Base-by-base conservation (phyloP, 495 filamentous ascomycete species). In the Wilcoxina mikolae region DNA sequence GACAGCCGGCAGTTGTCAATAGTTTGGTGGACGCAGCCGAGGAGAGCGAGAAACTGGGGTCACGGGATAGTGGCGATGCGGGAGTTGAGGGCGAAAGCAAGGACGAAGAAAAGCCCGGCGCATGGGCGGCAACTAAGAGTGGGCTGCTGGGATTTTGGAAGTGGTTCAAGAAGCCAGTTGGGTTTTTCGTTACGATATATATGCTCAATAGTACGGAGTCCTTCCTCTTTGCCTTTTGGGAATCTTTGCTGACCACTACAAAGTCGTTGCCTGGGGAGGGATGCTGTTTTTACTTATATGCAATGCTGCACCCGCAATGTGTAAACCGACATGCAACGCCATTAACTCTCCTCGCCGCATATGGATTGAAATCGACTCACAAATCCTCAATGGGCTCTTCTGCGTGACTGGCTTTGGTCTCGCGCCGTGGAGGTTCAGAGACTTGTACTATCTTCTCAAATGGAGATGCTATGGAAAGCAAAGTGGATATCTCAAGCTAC, bases 241-340 rank as follows among this genome's bases (percentile, higher is more conserved):
- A 3, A 11, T 18, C n/a, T 17, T 20, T 2, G 11, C 2, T 24
- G 23, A 3, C 11, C 23, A 15, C 25, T 15, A 29, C 31, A 85
- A 84, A 51, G 75, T 91, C 2, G 73, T 93, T 3, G 87, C 85
- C 7, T 94, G 87, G 87, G 87, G 87, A 50, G 84, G 80, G 31
- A 93, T 94, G 87, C 71, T 93, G 18, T 89, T 94, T 71, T 73
- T 93, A 17, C 75, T 94, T 7, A 73, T 93, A 51, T 78, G 76
- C 68, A 81, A 83, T 60, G 87, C 82, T 11, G 73, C 78, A 0
- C 81, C 85, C 0, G 79, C 79, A 57, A 90, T 91, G 87, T 91
- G 86, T 70, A 73, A 74, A 44, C 82, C 79, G 3, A 73, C 62
- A 9, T 91, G 85, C 72, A 73, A 83, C 69, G 71, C 84, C 64